Base-by-base conservation (phyloP, 306 rosid genomes). In the Trichosanthes truncata region DNA sequence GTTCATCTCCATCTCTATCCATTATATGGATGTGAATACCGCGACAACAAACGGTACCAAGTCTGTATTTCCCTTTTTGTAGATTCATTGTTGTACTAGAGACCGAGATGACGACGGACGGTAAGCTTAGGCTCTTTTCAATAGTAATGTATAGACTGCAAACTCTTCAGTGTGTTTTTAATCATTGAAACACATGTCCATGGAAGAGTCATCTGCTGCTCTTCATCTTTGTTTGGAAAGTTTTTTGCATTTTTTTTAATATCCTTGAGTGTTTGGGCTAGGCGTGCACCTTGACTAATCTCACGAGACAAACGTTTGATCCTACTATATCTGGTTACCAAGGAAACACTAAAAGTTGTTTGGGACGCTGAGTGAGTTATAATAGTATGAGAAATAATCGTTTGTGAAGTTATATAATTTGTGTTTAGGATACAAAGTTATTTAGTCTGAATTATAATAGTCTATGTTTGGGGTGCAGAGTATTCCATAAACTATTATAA, bases 101-200 rank as follows among this genome's bases (percentile, higher is more conserved):
- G 52, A 68, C 52, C 51, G 75, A 68, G 75, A 68, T 41, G 51
- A 1, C 9, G 33, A 68, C 13, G 11, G 23, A 63, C 18, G 11
- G 21, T 62, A 66, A 66, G 76, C 76, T 69, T 69, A 43, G 76
- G 76, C 76, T 69, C 76, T 41, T 69, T 41, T 68, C 29, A 40
- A 8, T 0, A 36, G 25, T 36, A 36, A 18, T 65, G 73, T 65
- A 65, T 18, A 65, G 46, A 65, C 73, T 35, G 71, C 71, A 63
- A 63, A 31, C n/a, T 33, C n/a, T 65, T 3, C 3, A 17, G 69
- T 62, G 9, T 26, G 17, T 5, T 10, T 61, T 26, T 6, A 1
- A 6, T 61, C 45, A 38, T 20, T 20, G 31, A 67, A 67, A 67
- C 33, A 38, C 26, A 67, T 20, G 51, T 6, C 9, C 29, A 17